Conservation (phyloP, 2,329 filamentous ascomycete genomes). For the Hypoxylon rubiginosum region DNA sequence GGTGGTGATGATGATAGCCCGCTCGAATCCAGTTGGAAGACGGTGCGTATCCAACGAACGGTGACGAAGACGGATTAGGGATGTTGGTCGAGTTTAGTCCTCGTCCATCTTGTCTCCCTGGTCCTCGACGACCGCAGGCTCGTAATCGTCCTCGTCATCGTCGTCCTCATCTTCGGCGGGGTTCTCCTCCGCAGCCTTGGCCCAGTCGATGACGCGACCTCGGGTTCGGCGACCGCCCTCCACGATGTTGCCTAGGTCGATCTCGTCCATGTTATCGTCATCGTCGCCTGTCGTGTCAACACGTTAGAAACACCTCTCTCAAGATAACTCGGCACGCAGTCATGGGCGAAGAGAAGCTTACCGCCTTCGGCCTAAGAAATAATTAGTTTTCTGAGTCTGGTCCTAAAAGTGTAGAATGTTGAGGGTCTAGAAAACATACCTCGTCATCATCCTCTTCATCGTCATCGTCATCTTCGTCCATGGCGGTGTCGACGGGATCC, state of each 20-base stretch:
- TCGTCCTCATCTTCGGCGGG: slow-evolving; percentile 83
- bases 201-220: slow-evolving; percentile 92
- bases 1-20: slow-evolving; percentile 5
- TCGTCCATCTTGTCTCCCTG: slow-evolving; percentile 81
- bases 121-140: slow-evolving; percentile 70
- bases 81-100: slow-evolving; percentile 40
- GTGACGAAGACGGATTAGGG: neutral
- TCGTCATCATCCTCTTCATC: slow-evolving; percentile 67
- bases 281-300: slow-evolving; percentile 64
- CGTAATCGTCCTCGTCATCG: slow-evolving; percentile 79
- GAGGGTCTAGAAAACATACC: slow-evolving; percentile 57
- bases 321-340: neutral
- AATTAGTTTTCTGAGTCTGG: slow-evolving; percentile 36
- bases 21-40: slow-evolving; percentile 26
- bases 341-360: slow-evolving; percentile 36
- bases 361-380: slow-evolving; percentile 43
- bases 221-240: slow-evolving; percentile 84
- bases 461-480: slow-evolving; percentile 83
- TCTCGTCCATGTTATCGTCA: slow-evolving; percentile 88
- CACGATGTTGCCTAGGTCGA: slow-evolving; percentile 91
- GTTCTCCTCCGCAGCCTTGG: slow-evolving; percentile 86
- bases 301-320: slow-evolving; percentile 5
- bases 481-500: slow-evolving; percentile 71
- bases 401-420: slow-evolving; percentile 27
- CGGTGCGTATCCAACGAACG: slow-evolving; percentile 28